Conservation (phyloP, 257 asterid species). For the Primulina tabacum region DNA sequence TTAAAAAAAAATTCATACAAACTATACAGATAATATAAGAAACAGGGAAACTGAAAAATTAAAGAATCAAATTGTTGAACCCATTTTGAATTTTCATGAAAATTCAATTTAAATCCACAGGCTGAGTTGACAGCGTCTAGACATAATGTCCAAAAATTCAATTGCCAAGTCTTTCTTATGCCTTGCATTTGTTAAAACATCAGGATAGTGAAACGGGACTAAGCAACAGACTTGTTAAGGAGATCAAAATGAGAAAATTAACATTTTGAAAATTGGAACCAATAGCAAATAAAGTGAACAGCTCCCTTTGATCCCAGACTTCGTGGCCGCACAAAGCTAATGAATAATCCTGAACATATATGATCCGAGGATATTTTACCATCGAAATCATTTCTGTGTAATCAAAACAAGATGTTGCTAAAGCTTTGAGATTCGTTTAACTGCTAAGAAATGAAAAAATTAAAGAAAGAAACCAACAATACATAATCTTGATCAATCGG, state of each 20-base stretch:
- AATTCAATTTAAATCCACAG: background rate
- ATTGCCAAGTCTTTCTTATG: too few relatives aligned
- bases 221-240: background rate
- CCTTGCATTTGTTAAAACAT: too few relatives aligned
- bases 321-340: too few relatives aligned
- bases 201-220: background rate
- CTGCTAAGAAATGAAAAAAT: background rate
- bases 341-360: too few relatives aligned
- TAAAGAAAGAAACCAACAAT: background rate
- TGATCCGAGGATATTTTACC: background rate
- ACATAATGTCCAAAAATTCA: too few relatives aligned
- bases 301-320: too few relatives aligned
- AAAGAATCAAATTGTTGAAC: constrained; percentile 8
- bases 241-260: background rate
- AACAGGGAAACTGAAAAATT: background rate
- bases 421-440: background rate
- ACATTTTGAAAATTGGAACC: background rate
- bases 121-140: background rate
- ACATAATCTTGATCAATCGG: background rate
- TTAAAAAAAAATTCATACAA: constrained; percentile 17
- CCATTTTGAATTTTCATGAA: background rate
- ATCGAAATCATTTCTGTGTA: too few relatives aligned
- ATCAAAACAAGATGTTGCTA: too few relatives aligned
- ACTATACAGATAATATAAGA: background rate
- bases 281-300: background rate